Evolutionary conservation across 1,284 basidiomycete genomes (phyloP).

Genomic region (Caloboletus firmus): DNA sequence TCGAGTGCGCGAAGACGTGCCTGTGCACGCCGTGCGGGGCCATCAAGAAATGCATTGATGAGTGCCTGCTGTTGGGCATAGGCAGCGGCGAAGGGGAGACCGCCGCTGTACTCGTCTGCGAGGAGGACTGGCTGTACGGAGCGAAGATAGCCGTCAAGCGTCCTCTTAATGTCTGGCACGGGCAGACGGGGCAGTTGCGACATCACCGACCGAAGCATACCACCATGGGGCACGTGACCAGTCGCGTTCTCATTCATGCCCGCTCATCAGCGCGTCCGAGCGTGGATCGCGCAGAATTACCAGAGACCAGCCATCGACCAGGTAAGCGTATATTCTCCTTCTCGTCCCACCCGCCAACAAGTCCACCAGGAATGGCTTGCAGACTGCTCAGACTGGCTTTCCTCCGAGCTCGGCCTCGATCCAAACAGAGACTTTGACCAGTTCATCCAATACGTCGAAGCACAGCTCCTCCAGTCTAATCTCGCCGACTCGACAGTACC

Average conservation of each 20-base stretch:
- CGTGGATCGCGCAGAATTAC: constrained; percentile 51
- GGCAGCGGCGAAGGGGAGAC: constrained; percentile 48
- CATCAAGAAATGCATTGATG: constrained; percentile 25
- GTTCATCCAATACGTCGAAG: constrained; percentile 53
- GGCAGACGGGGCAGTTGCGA: constrained; percentile 65
- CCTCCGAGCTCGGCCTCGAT: constrained; percentile 47
- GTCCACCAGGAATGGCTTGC: constrained; percentile 64
- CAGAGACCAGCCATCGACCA: constrained; percentile 56
- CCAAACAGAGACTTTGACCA: constrained; percentile 46
- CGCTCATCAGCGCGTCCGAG: constrained; percentile 24
- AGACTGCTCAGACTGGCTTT: constrained; percentile 66
- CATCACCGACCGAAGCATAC: constrained; percentile 24
- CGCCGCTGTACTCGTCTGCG: constrained; percentile 67
- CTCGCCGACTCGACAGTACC: constrained; percentile 65
- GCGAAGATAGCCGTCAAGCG: constrained; percentile 78
- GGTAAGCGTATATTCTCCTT: constrained; percentile 33
- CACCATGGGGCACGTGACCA: constrained; percentile 7
- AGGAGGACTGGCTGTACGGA: constrained; percentile 80
- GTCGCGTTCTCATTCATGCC: constrained; percentile 19
- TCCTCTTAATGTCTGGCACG: constrained; percentile 76
- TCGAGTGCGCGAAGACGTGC: constrained; percentile 82
- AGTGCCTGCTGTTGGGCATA: constrained; percentile 25
- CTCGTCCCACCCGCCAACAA: background rate
- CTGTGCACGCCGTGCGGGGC: constrained; percentile 45
- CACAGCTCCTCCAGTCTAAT: constrained; percentile 69